These are phyloP conservation scores for Rhodotorula sp. DNA, from an alignment of 1,284 basidiomycete genomes.

Conservation along the genomic window DNA sequence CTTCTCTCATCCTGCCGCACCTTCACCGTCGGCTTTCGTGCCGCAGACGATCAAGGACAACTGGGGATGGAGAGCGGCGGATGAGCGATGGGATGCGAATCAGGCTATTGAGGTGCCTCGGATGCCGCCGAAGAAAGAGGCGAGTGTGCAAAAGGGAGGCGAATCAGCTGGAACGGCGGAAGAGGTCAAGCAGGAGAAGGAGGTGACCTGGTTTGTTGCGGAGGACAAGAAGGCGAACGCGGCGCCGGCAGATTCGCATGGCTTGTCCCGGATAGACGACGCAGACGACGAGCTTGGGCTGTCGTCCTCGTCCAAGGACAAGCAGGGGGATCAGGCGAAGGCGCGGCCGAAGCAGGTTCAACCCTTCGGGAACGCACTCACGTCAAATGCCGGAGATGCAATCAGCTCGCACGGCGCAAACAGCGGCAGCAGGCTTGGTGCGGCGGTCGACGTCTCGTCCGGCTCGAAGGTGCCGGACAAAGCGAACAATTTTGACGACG, in stretches of 20 bases:
- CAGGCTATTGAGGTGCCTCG: too few species aligned
- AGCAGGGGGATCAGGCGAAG: background rate
- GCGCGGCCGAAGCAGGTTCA: background rate
- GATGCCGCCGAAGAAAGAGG: background rate
- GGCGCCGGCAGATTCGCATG: background rate
- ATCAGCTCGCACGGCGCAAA: background rate
- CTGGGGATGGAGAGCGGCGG: too few species aligned
- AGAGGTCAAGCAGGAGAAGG: background rate
- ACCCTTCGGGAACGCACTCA: background rate
- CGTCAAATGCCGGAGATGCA: background rate
- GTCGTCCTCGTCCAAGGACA: background rate
- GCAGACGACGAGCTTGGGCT: constrained; percentile 5
- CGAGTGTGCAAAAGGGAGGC: background rate
- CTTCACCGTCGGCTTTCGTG: constrained; percentile 1
- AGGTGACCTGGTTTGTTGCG: background rate
- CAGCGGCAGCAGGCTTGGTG: too few species aligned
- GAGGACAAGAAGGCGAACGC: background rate
- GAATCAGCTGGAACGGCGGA: background rate
- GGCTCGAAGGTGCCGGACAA: background rate
- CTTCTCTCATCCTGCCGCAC: background rate
- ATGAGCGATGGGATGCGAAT: too few species aligned
- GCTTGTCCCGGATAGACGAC: background rate
- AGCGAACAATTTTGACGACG: background rate
- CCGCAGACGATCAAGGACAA: background rate
- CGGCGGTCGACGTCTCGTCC: too few species aligned